A percentile compares a stretch with the other conserved stretches of the same genome.
phyloP scores from a whole-genome alignment of 495 filamentous ascomycete genomes.

The Terfezia boudieri region DNA sequence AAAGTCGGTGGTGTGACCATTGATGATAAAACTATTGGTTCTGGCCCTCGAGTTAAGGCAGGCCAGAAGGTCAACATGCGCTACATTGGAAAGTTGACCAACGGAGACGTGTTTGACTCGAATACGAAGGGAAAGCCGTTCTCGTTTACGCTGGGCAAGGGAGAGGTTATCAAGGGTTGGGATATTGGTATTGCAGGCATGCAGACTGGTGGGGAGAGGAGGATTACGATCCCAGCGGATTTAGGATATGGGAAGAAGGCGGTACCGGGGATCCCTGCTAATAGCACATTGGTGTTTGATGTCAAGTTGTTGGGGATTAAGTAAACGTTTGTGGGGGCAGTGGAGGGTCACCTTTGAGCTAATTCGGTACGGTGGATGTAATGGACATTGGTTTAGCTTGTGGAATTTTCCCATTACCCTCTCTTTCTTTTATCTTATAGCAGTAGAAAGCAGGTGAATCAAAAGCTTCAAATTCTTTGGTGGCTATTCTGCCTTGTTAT shows the following conservation, averaged over 20 bases:
- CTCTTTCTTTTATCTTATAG: too few relatives aligned
- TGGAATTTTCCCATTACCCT: too few relatives aligned
- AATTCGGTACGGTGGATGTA: too few relatives aligned
- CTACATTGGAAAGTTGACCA: constrained; percentile 87
- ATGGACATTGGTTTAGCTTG: too few relatives aligned
- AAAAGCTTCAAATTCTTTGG: too few relatives aligned
- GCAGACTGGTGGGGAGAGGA: constrained; percentile 76
- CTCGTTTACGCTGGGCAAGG: constrained; percentile 73
- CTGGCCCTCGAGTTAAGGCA: constrained; percentile 57
- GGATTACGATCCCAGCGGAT: constrained; percentile 64
- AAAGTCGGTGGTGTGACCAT: constrained; percentile 69
- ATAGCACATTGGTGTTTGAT: constrained; percentile 82
- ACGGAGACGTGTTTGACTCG: constrained; percentile 86
- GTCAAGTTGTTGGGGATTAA: constrained; percentile 3
- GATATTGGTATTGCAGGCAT: constrained; percentile 86
- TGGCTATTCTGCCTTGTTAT: too few relatives aligned
- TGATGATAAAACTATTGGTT: constrained; percentile 83
- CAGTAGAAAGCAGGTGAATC: too few relatives aligned
- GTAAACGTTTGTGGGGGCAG: background rate
- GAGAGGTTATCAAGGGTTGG: constrained; percentile 97
- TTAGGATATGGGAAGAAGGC: constrained; percentile 70
- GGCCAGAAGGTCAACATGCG: constrained; percentile 76
- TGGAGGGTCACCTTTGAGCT: too few relatives aligned
- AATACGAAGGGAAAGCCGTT: constrained; percentile 98
- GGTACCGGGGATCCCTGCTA: constrained; percentile 60